Evolutionary conservation across 805 yeast genomes (phyloP).

Genomic region (Sugiyamaella valdiviana): DNA sequence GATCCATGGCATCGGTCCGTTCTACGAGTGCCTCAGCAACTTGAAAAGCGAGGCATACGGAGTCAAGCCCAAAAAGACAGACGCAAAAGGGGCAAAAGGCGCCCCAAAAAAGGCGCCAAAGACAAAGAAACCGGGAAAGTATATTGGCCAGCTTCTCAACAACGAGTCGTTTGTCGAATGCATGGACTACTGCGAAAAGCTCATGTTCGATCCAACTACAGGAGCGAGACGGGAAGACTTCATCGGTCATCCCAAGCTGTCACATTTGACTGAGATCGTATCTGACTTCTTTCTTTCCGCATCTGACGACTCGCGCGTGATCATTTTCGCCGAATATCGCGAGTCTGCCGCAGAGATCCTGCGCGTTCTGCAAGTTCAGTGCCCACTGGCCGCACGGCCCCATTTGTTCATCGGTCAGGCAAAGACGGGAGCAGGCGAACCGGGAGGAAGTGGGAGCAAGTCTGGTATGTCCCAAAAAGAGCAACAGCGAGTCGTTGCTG

Average conservation of each 20-base stretch:
- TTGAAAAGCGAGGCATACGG: slow-evolving; percentile 32
- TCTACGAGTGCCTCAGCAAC: slow-evolving; percentile 57
- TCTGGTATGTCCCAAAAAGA: slow-evolving; percentile 70
- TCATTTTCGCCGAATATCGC: slow-evolving; percentile 81
- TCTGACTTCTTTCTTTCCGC: slow-evolving; percentile 43
- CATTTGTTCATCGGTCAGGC: slow-evolving; percentile 88
- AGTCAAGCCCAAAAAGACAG: slow-evolving; percentile 13
- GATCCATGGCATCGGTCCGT: slow-evolving; percentile 77
- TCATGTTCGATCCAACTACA: slow-evolving; percentile 26
- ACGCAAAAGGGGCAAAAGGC: not conserved
- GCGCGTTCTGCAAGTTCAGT: slow-evolving; percentile 40
- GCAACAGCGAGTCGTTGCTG: slow-evolving; percentile 70
- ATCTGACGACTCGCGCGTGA: slow-evolving; percentile 50
- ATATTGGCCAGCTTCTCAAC: slow-evolving; percentile 58
- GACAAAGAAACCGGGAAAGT: slow-evolving; percentile 37
- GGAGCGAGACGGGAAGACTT: slow-evolving; percentile 21
- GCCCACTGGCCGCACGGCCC: slow-evolving; percentile 44
- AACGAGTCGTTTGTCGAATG: slow-evolving; percentile 38
- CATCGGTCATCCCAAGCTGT: slow-evolving; percentile 69
- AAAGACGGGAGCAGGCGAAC: slow-evolving; percentile 5
- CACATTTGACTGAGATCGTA: slow-evolving; percentile 51
- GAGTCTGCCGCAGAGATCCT: slow-evolving; percentile 88
- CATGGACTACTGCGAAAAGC: slow-evolving; percentile 3
- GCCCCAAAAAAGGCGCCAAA: not conserved
- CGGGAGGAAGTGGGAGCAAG: slow-evolving; percentile 16